These are phyloP conservation scores for Tremellales sp. DNA, from an alignment of 1,284 basidiomycete species.

Conservation along the genomic window DNA sequence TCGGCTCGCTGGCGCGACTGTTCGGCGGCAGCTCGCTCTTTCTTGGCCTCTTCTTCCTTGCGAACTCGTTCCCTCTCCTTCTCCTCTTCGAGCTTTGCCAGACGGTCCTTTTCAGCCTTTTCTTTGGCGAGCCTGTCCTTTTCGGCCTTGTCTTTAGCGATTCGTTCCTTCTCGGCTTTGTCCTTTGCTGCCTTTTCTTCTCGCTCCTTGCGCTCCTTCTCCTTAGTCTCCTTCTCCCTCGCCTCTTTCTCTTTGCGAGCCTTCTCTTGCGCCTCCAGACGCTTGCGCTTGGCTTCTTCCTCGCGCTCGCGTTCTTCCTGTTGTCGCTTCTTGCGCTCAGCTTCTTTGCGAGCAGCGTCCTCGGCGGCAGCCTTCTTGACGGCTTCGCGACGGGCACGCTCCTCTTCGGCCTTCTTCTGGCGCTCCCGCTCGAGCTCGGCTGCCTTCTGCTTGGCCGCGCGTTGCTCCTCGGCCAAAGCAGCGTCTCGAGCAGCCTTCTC, in stretches of 20 bases:
- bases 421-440: conserved; percentile 62
- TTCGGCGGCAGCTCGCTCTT: conserved; percentile 38
- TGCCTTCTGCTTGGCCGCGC: conserved; percentile 62
- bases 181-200: conserved; percentile 60
- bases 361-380: conserved; percentile 71
- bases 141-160: conserved; percentile 63
- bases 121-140: conserved; percentile 36
- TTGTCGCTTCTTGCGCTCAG: conserved; percentile 51
- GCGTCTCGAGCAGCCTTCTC: conserved; percentile 74
- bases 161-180: conserved; percentile 58
- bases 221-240: conserved; percentile 49
- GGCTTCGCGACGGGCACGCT: conserved; percentile 66
- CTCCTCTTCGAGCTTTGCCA: conserved; percentile 36
- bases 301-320: conserved; percentile 53
- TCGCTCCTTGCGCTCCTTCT: conserved; percentile 53
- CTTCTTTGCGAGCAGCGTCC: conserved; percentile 57
- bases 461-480: conserved; percentile 75
- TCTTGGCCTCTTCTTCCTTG: conserved; percentile 35
- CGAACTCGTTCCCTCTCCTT: conserved; percentile 30
- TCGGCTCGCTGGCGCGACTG: conserved; percentile 39
- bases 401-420: conserved; percentile 67
- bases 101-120: conserved; percentile 39
- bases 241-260: conserved; percentile 24
- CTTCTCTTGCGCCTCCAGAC: conserved; percentile 29
- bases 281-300: conserved; percentile 45